These are phyloP conservation scores for Diaporthe citriasiana DNA, from an alignment of 2,329 filamentous ascomycete genomes.

Conservation along the genomic window DNA sequence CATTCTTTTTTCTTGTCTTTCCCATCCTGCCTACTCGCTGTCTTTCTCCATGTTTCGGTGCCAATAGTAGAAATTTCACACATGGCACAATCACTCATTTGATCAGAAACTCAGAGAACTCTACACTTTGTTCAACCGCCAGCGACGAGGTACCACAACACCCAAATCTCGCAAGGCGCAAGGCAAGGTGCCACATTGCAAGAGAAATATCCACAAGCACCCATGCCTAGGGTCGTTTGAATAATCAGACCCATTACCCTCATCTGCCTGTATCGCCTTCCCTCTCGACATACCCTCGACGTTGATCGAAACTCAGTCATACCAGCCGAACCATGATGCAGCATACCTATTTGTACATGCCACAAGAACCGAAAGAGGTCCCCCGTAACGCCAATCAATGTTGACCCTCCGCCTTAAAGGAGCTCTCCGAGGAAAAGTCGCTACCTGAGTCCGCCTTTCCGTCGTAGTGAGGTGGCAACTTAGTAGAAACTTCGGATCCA, in stretches of 20 bases:
- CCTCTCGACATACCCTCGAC: background rate
- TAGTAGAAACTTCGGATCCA: conserved; percentile 54
- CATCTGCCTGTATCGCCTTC: background rate
- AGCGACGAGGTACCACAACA: background rate
- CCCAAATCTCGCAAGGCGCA: background rate
- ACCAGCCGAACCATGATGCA: background rate
- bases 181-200: background rate
- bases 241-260: background rate
- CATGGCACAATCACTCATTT: background rate
- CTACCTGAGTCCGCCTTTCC: background rate
- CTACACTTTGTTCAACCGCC: background rate
- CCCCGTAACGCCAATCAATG: background rate
- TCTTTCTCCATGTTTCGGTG: background rate
- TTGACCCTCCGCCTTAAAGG: background rate
- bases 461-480: conserved; percentile 38
- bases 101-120: background rate
- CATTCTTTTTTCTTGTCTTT: background rate
- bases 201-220: background rate
- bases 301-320: background rate
- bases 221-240: background rate
- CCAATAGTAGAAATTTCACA: background rate
- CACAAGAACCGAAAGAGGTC: background rate
- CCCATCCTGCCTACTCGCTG: background rate
- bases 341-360: background rate
- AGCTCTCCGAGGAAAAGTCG: background rate